phyloP scores from a whole-genome alignment of 441 rosid genomes.

The Pelargonium citronellum region DNA sequence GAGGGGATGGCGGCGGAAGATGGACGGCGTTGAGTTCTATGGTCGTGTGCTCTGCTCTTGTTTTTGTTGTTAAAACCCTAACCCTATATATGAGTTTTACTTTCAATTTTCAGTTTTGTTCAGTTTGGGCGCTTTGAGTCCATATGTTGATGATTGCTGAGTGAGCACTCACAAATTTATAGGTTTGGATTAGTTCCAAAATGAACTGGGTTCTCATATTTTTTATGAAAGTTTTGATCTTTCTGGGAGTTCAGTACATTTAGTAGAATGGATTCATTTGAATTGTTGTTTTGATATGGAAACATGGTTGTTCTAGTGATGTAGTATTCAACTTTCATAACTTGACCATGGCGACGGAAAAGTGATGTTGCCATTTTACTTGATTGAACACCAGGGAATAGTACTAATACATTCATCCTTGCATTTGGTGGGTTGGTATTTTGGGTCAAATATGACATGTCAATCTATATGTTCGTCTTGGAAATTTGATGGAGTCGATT shows the following conservation, averaged over 20 bases:
- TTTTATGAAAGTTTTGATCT: too few relatives aligned
- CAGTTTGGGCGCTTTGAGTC: background rate
- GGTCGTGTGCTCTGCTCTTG: slow-evolving; percentile 48
- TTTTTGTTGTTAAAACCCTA: background rate
- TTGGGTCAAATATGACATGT: too few relatives aligned
- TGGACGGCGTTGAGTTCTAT: slow-evolving; percentile 92
- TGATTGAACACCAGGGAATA: too few relatives aligned
- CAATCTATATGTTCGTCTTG: too few relatives aligned
- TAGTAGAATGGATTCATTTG: background rate
- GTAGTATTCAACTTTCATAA: background rate
- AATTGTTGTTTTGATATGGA: background rate
- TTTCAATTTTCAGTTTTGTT: background rate
- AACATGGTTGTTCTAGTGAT: too few relatives aligned
- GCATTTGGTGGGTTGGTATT: too few relatives aligned
- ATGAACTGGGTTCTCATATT: too few relatives aligned
- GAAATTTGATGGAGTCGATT: too few relatives aligned
- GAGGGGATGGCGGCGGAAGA: too few relatives aligned
- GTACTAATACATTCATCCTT: too few relatives aligned
- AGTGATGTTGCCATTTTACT: background rate
- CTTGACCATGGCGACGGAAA: background rate
- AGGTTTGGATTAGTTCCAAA: background rate
- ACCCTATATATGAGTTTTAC: background rate
- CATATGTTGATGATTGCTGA: too few relatives aligned
- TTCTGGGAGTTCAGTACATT: background rate
- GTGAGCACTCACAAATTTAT: background rate